Evolutionary conservation across 2,329 filamentous ascomycete genomes (phyloP).

Genomic region (Clarireedia monteithiana): DNA sequence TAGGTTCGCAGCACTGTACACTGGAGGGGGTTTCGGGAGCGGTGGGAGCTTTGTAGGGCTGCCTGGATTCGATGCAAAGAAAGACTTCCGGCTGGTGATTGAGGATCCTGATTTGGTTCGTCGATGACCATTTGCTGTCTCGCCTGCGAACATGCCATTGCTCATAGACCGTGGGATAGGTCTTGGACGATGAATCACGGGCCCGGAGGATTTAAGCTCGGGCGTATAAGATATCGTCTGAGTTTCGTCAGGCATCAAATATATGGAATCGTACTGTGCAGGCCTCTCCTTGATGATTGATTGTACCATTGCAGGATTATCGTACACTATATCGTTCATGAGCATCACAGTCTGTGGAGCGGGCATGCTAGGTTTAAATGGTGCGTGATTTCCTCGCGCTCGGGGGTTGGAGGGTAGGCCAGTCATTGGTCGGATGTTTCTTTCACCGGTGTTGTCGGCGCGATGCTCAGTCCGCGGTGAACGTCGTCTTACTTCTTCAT

Average conservation of each 20-base stretch:
- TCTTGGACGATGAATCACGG: slow-evolving; percentile 29
- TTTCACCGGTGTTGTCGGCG: slow-evolving; percentile 17
- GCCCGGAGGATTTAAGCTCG: slow-evolving; percentile 18
- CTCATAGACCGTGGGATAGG: slow-evolving; percentile 29
- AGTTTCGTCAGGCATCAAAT: neutral
- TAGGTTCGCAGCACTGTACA: slow-evolving; percentile 35
- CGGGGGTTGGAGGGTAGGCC: slow-evolving; percentile 25
- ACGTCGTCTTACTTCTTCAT: slow-evolving; percentile 26
- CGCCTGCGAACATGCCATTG: slow-evolving; percentile 40
- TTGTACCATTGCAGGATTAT: slow-evolving; percentile 42
- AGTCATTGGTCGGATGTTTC: slow-evolving; percentile 11
- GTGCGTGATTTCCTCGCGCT: slow-evolving; percentile 13
- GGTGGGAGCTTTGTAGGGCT: slow-evolving; percentile 45
- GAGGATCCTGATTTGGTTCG: slow-evolving; percentile 44
- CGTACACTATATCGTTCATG: slow-evolving; percentile 47
- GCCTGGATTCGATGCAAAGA: slow-evolving; percentile 36
- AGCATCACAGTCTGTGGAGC: slow-evolving; percentile 46
- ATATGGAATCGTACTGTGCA: slow-evolving; percentile 2
- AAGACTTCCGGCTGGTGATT: slow-evolving; percentile 37
- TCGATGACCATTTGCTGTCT: slow-evolving; percentile 34
- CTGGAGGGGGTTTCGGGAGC: slow-evolving; percentile 34
- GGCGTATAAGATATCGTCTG: slow-evolving; percentile 3
- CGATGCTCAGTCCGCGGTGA: slow-evolving; percentile 23
- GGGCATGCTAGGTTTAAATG: slow-evolving; percentile 10
- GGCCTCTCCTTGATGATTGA: slow-evolving; percentile 41